phyloP scores from a whole-genome alignment of 2,329 filamentous ascomycete genomes.

The Fusarium humuli region DNA sequence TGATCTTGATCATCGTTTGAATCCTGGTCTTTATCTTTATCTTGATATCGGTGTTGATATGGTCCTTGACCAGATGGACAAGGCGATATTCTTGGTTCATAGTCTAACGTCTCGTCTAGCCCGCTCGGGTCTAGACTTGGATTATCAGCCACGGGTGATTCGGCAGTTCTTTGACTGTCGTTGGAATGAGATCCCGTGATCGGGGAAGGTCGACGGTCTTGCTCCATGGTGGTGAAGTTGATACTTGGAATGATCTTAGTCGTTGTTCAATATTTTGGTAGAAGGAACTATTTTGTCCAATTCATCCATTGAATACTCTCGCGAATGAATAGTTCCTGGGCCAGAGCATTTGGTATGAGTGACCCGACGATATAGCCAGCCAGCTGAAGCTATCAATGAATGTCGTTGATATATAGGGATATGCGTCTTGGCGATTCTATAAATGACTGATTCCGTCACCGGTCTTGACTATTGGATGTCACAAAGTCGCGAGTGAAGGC shows the following conservation, averaged over 20 bases:
- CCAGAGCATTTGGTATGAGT: not conserved
- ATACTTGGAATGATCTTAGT: not conserved
- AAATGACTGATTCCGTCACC: conserved; percentile 7
- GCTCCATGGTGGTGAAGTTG: conserved; percentile 13
- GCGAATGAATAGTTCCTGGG: not conserved
- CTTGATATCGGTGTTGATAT: not conserved
- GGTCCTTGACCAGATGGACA: not conserved
- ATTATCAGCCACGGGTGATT: conserved; percentile 11
- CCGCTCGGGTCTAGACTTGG: conserved; percentile 41
- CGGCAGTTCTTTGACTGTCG: conserved; percentile 15
- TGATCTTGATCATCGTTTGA: not conserved
- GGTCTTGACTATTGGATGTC: not conserved
- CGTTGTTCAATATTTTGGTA: not conserved
- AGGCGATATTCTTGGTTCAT: conserved; percentile 10
- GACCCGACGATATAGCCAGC: not conserved
- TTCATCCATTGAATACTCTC: not conserved
- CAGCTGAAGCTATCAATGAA: not conserved
- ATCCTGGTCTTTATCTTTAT: not conserved
- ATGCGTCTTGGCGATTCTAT: not conserved
- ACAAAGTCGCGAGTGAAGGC: not conserved
- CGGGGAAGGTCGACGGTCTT: conserved; percentile 9
- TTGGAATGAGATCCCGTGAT: conserved; percentile 10
- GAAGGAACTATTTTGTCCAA: not conserved
- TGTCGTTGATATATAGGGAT: not conserved
- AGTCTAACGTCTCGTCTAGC: conserved; percentile 26